A percentile compares a stretch with the other conserved stretches of the same genome.
Evolutionary conservation across 805 yeast genomes (phyloP).

Genomic region (Nakazawaea wyomingensis): DNA sequence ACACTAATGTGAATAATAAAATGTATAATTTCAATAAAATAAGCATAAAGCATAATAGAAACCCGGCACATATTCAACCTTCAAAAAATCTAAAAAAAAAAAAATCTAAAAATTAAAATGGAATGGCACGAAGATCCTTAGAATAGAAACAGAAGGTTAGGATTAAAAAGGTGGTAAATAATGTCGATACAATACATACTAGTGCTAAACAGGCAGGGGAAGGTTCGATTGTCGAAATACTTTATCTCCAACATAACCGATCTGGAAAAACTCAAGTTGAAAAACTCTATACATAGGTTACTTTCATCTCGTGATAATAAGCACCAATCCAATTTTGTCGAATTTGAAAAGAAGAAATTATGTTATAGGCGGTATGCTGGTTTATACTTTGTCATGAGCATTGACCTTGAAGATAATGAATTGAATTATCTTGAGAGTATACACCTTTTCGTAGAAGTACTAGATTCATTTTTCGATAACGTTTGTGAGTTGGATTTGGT

Average conservation of each 20-base stretch:
- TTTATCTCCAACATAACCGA: slow-evolving; percentile 32
- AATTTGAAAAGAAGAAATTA: slow-evolving; percentile 53
- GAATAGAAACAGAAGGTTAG: too few relatives aligned
- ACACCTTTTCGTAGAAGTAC: slow-evolving; percentile 82
- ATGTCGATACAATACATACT: slow-evolving; percentile 81
- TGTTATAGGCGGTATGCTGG: slow-evolving; percentile 93
- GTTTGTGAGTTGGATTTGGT: slow-evolving; percentile 94
- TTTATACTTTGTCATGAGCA: slow-evolving; percentile 76
- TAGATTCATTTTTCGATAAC: slow-evolving; percentile 80
- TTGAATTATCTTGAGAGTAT: slow-evolving; percentile 76
- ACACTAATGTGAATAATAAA: slow-evolving; percentile 57
- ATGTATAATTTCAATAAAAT: too few relatives aligned
- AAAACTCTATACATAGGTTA: slow-evolving; percentile 68
- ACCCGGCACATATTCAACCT: neutral
- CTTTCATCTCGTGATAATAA: slow-evolving; percentile 81
- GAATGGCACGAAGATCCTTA: too few relatives aligned
- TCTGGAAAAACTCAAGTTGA: slow-evolving; percentile 40
- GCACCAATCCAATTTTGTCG: slow-evolving; percentile 46
- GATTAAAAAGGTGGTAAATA: too few relatives aligned
- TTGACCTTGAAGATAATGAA: slow-evolving; percentile 78
- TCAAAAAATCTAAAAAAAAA: too few relatives aligned
- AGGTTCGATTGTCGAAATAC: slow-evolving; percentile 82
- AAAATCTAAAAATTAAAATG: neutral
- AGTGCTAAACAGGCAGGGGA: slow-evolving; percentile 91
- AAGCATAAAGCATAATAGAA: too few relatives aligned